Evolutionary conservation across 306 rosid species (phyloP).

Genomic region (Trifolium pratense): DNA sequence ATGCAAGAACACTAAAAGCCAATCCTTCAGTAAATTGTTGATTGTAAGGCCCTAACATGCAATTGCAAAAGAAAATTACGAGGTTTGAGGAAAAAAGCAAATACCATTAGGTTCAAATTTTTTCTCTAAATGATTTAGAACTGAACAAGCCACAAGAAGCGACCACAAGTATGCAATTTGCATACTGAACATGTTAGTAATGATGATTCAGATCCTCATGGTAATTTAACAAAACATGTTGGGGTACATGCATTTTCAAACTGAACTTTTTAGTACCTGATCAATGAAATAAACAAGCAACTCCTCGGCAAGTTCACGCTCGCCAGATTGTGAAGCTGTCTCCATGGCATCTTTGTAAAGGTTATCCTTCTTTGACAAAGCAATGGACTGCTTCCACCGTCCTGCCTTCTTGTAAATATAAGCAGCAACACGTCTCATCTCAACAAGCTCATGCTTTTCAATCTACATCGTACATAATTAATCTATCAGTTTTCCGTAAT

Average conservation of each 20-base stretch:
- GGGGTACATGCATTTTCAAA: constrained; percentile 15
- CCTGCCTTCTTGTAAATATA: constrained; percentile 99
- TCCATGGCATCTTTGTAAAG: constrained; percentile 99
- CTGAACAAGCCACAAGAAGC: constrained; percentile 31
- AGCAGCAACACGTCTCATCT: constrained; percentile 99
- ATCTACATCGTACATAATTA: constrained; percentile 60
- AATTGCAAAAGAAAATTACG: background rate
- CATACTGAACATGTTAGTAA: constrained; percentile 3
- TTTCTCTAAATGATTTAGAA: constrained; percentile 22
- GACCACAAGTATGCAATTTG: constrained; percentile 19
- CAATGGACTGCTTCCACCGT: constrained; percentile 99
- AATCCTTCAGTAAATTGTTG: constrained; percentile 6
- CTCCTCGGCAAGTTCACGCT: constrained; percentile 99
- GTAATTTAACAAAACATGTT: constrained; percentile 13
- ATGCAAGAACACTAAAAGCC: constrained; percentile 21
- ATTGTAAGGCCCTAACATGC: constrained; percentile 21
- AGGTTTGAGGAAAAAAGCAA: constrained; percentile 21
- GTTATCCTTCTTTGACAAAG: constrained; percentile 97
- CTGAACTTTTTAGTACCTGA: constrained; percentile 56
- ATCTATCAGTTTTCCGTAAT: constrained; percentile 41
- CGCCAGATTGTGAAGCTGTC: constrained; percentile 99
- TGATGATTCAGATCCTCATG: background rate
- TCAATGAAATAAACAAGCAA: constrained; percentile 97
- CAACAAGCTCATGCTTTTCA: constrained; percentile 97
- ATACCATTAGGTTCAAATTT: constrained; percentile 9